These are phyloP conservation scores for Wickerhamiella spandovensis DNA, from an alignment of 805 yeast species.

Conservation along the genomic window DNA sequence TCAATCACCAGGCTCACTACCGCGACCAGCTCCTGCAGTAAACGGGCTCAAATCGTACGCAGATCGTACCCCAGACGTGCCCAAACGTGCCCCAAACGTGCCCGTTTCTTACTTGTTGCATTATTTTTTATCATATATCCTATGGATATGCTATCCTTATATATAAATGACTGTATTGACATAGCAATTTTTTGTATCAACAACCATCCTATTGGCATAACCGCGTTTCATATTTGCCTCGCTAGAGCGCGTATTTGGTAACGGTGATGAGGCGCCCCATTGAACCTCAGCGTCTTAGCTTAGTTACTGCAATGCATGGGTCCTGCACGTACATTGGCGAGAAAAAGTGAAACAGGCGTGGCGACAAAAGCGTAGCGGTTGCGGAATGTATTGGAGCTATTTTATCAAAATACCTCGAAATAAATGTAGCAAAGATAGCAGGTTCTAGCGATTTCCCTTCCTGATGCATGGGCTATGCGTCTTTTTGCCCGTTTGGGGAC, in stretches of 20 bases:
- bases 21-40: slow-evolving; percentile 55
- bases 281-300: background rate
- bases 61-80: no score
- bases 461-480: background rate
- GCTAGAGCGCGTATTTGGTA: no score
- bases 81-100: no score
- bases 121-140: background rate
- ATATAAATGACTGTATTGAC: no score
- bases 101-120: slow-evolving; percentile 1
- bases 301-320: background rate
- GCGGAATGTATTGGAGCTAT: no score
- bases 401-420: background rate
- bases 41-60: slow-evolving; percentile 13
- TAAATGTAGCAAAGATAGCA: background rate
- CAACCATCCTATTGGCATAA: no score
- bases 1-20: slow-evolving; percentile 75
- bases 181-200: no score
- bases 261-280: background rate
- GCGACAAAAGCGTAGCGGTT: background rate
- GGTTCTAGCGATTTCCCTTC: background rate
- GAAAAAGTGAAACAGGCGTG: background rate
- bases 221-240: no score
- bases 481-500: background rate
- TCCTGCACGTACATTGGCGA: background rate
- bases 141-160: no score